Evolutionary conservation across 2,329 filamentous ascomycete genomes (phyloP), one percentile per base, ranked within the genome.

Genomic region (Alternaria sp.): DNA sequence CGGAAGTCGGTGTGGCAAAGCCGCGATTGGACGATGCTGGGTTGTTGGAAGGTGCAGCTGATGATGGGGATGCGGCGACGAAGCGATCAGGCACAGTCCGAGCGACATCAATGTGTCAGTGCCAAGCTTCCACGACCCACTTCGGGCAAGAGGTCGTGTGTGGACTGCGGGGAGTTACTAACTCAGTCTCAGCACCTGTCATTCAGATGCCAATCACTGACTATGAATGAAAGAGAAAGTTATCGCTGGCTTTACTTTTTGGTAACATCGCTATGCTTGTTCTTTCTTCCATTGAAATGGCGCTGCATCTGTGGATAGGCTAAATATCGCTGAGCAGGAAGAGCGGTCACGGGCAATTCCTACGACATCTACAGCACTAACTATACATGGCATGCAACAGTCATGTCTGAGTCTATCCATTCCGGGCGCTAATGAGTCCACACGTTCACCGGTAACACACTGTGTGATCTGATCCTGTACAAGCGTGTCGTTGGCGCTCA

Each of bases 61-160:
- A 55, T 32, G 25, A 27, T 51, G 58, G 54, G 30, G 44, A 54
- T 38, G 59, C 58, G 36, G 56, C 48, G 53, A 34, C 40, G 48
- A 52, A 25, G 55, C 48, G 36, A 36, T 49, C 12, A 45, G 27
- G n/a, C 30, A 48, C 34, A 11, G 46, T 40, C 40, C 22, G 52
- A 30, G 38, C 30, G 53, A 18, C 40, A 54, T 61, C 46, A 22
- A 50, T 50, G 54, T 54, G 57, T 56, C 59, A 56, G 30, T 63
- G 60, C 63, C 60, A 65, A 65, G 63, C 45, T 45, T 41, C 43
- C 22, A 40, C 28, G 44, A 14, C 41, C 43, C 48, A 54, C 55
- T 38, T 59, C 44, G 52, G 57, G 43, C 16, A 60, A 45, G 34
- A 53, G 41, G 52, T 57, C 40, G 58, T 57, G 54, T 30, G 28